Evolutionary conservation across 75 land plant species (phyloP), one percentile per base, ranked within the genome.

Genomic region (Selaginella tamariscina): DNA sequence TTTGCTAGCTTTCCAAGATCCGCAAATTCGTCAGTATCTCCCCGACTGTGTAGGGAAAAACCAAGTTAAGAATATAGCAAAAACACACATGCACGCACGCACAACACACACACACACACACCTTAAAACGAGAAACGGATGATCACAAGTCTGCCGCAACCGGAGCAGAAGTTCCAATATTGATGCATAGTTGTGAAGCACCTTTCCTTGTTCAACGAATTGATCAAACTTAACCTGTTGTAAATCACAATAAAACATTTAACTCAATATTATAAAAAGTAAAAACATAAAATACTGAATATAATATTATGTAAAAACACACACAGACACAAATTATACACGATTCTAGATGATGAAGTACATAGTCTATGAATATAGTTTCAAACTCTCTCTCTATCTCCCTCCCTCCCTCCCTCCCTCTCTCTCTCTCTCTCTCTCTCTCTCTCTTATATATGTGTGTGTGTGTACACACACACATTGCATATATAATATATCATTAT

Each of bases 71-170:
- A 31, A 32, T 56, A 2, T 23, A 68, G 11, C 65, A 8, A 28
- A 31, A 9, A 31, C 67, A 27, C 15, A 9, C 22, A 49, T 39
- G 8, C 2, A 9, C 60, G 31, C 21, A 30, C 67, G 18, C 9
- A 65, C 67, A 64, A 13, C 2, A 13, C 0, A 56, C 13, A 15
- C 22, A 1, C 29, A 33, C 62, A 29, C 68, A 33, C 20, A 85
- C 98, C 98, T 94, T 81, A 94, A 73, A 30, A 87, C 96, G 70
- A 90, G 91, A 72, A 87, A 94, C 24, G 98, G 98, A 78, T 94
- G 96, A 79, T 94, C 98, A 80, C 96, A 94, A 56, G 96, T 87
- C 73, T 94, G 98, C 64, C 91, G 97, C 64, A 94, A 82, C 31
- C 96, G 83, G 64, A 94, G 73, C 28, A 94, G 86, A 68, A 94